A percentile compares a stretch with the other conserved stretches of the same genome.
These are phyloP conservation scores for Colletotrichum coccodes DNA, from an alignment of 2,329 filamentous ascomycete genomes.

Conservation along the genomic window DNA sequence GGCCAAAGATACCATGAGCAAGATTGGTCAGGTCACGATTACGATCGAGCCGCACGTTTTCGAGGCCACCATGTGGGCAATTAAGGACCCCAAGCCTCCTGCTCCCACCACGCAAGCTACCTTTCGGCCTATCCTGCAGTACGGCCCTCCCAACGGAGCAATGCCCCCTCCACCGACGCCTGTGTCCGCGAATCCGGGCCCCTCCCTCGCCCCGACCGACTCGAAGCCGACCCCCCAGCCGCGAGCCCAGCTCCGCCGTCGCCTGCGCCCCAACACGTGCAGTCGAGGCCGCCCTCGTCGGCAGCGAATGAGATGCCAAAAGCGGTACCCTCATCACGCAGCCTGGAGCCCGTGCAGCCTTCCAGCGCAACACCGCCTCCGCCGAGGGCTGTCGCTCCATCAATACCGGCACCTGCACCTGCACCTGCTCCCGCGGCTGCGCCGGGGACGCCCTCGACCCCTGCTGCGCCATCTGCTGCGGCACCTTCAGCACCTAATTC, in stretches of 20 bases:
- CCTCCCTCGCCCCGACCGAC: conserved; percentile 27
- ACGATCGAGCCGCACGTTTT: conserved; percentile 84
- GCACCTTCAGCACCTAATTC: conserved; percentile 38
- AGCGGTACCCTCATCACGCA: neutral
- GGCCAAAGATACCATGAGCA: conserved; percentile 76
- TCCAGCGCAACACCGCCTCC: conserved; percentile 18
- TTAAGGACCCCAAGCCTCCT: conserved; percentile 70
- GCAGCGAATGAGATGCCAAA: conserved; percentile 6
- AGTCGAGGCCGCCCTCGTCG: conserved; percentile 10
- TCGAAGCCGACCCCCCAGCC: conserved; percentile 35
- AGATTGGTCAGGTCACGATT: conserved; percentile 78
- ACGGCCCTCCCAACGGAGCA: conserved; percentile 70
- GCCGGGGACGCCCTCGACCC: conserved; percentile 33
- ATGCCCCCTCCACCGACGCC: conserved; percentile 62
- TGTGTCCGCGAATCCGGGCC: conserved; percentile 24
- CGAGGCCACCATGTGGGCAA: conserved; percentile 78
- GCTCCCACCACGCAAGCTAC: conserved; percentile 34
- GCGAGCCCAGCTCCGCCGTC: conserved; percentile 18
- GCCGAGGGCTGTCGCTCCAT: neutral
- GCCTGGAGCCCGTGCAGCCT: neutral
- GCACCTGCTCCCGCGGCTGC: conserved; percentile 33
- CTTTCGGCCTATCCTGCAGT: conserved; percentile 70
- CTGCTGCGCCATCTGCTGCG: conserved; percentile 24
- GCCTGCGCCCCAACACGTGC: conserved; percentile 13
- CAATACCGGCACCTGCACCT: conserved; percentile 30